Evolutionary conservation across 352 stramenopile genomes (phyloP).

Genomic region (Phytophthora cajani): DNA sequence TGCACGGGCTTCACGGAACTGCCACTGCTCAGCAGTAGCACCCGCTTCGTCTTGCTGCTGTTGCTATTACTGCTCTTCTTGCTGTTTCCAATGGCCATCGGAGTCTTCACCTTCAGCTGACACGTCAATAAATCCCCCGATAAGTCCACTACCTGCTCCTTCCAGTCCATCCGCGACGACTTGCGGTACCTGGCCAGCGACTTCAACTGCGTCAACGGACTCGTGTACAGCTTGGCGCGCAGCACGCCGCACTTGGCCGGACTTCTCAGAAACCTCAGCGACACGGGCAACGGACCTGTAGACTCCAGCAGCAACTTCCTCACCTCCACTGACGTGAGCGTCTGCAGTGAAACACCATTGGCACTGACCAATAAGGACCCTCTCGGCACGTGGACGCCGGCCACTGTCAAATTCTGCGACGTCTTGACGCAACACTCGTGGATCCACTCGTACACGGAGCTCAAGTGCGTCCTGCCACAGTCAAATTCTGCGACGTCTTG

Average conservation of each 20-base stretch:
- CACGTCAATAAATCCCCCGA: conserved; percentile 70
- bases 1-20: conserved; percentile 73
- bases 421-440: conserved; percentile 60
- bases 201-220: conserved; percentile 64
- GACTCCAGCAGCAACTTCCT: conserved; percentile 48
- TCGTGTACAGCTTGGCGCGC: conserved; percentile 58
- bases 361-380: conserved; percentile 68
- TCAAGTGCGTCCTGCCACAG: conserved; percentile 38
- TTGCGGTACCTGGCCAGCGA: conserved; percentile 60
- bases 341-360: conserved; percentile 71
- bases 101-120: conserved; percentile 32
- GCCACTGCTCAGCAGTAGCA: conserved; percentile 51
- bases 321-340: conserved; percentile 53
- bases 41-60: conserved; percentile 38
- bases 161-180: conserved; percentile 45
- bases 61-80: conserved; percentile 18
- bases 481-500: conserved; percentile 54
- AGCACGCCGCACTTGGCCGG: conserved; percentile 57
- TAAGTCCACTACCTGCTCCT: conserved; percentile 71
- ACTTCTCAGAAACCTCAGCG: conserved; percentile 57
- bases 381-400: conserved; percentile 39
- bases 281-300: conserved; percentile 40
- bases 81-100: conserved; percentile 23
- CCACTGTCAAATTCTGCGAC: conserved; percentile 44
- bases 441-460: conserved; percentile 63